A percentile compares a stretch with the other conserved stretches of the same genome.
phyloP scores from a whole-genome alignment of 2,329 filamentous ascomycete genomes.

The Penicillium sp. region DNA sequence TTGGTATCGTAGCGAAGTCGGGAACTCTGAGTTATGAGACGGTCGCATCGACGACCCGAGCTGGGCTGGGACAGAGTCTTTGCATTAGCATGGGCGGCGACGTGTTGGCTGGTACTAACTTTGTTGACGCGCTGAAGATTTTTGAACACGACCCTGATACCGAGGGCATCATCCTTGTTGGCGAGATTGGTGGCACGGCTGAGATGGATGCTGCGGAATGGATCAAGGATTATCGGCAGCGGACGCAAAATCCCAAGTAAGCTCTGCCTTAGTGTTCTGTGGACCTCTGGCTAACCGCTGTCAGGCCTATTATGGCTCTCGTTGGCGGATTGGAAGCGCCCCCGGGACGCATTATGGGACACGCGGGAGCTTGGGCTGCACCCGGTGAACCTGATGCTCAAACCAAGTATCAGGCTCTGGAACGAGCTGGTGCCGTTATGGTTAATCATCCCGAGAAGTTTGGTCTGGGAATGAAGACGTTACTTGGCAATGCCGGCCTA shows the following conservation, averaged over 20 bases:
- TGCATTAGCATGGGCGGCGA: constrained; percentile 78
- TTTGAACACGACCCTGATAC: constrained; percentile 67
- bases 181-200: constrained; percentile 68
- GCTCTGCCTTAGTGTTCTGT: constrained; percentile 21
- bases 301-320: constrained; percentile 68
- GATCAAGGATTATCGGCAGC: constrained; percentile 64
- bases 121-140: constrained; percentile 67
- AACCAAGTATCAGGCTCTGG: constrained; percentile 66
- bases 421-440: constrained; percentile 65
- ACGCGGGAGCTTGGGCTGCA: constrained; percentile 70
- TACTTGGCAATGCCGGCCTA: constrained; percentile 49
- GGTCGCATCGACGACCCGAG: constrained; percentile 69
- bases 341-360: constrained; percentile 69
- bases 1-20: constrained; percentile 77
- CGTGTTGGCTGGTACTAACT: constrained; percentile 69
- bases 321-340: constrained; percentile 66
- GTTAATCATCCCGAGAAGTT: constrained; percentile 76
- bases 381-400: constrained; percentile 63
- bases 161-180: constrained; percentile 68
- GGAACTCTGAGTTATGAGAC: constrained; percentile 79
- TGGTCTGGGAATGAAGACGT: constrained; percentile 63
- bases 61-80: constrained; percentile 73
- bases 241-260: constrained; percentile 62
- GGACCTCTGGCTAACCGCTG: constrained; percentile 13
- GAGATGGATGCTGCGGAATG: constrained; percentile 72